These are phyloP conservation scores for Plasmodium adleri DNA, from an alignment of 169 alveolate genomes.

Conservation along the genomic window DNA sequence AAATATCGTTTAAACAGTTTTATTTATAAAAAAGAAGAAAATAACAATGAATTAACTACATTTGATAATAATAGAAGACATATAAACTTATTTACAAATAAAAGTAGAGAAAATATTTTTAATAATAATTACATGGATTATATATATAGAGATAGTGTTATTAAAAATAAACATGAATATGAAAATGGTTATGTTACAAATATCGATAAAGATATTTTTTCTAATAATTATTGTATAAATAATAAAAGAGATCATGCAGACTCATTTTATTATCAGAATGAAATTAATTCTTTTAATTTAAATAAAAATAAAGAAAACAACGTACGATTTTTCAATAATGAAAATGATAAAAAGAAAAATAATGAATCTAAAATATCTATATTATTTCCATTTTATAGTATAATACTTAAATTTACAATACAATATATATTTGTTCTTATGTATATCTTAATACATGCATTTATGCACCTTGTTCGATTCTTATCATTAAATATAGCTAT, in stretches of 20 bases:
- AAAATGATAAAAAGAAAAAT: constrained; percentile 18
- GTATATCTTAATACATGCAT: constrained; percentile 86
- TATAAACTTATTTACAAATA: neutral
- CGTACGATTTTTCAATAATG: constrained; percentile 14
- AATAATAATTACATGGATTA: too few relatives aligned
- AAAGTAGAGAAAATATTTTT: neutral
- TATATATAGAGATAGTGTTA: neutral
- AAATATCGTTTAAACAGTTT: neutral
- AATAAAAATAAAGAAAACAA: constrained; percentile 11
- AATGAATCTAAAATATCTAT: constrained; percentile 67
- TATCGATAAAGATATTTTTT: neutral
- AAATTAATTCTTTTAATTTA: neutral
- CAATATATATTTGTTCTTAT: constrained; percentile 77
- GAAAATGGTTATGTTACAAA: neutral
- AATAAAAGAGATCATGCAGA: neutral
- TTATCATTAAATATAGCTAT: constrained; percentile 91
- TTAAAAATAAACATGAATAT: neutral
- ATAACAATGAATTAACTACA: neutral
- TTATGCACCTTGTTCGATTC: constrained; percentile 90
- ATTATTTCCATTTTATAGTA: constrained; percentile 59
- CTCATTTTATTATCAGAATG: neutral
- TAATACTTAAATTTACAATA: constrained; percentile 64
- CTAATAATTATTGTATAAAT: neutral
- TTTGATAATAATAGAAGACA: constrained; percentile 9
- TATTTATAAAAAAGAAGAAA: neutral